These are phyloP conservation scores for Vachellia collinsii DNA, from an alignment of 306 rosid genomes.

Conservation along the genomic window DNA sequence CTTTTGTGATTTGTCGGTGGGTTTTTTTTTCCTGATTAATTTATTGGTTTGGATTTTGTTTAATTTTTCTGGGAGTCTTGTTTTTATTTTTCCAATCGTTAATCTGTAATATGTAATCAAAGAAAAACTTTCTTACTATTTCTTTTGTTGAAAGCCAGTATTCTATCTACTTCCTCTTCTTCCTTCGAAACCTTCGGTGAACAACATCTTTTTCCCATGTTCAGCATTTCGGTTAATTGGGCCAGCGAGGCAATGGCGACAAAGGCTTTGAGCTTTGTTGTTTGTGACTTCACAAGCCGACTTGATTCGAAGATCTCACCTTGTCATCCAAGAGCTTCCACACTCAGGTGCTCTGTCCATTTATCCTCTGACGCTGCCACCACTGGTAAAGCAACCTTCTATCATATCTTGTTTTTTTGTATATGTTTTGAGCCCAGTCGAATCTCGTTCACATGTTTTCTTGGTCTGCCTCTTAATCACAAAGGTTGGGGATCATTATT, in stretches of 20 bases:
- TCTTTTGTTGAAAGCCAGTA: background rate
- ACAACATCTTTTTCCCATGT: background rate
- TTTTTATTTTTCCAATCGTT: background rate
- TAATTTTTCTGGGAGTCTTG: background rate
- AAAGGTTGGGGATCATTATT: too few species aligned
- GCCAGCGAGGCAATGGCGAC: constrained; percentile 42
- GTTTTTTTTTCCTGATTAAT: background rate
- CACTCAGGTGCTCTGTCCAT: constrained; percentile 53
- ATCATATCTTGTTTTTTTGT: background rate
- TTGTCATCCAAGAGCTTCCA: constrained; percentile 28
- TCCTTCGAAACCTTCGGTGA: background rate
- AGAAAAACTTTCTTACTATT: background rate
- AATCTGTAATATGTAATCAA: too few species aligned
- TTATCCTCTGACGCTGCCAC: constrained; percentile 3
- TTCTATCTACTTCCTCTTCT: background rate
- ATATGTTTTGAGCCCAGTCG: background rate
- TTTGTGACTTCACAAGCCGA: constrained; percentile 31
- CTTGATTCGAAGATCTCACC: constrained; percentile 30
- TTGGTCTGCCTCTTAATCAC: background rate
- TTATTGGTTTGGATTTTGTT: background rate
- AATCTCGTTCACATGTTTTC: background rate
- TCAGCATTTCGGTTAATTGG: background rate
- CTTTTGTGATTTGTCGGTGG: background rate
- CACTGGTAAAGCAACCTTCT: constrained; percentile 33
- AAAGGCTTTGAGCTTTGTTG: constrained; percentile 44